A percentile compares a stretch with the other conserved stretches of the same genome.
These are phyloP conservation scores for Sporisorium reilianum DNA, from an alignment of 1,284 basidiomycete genomes.

Conservation along the genomic window DNA sequence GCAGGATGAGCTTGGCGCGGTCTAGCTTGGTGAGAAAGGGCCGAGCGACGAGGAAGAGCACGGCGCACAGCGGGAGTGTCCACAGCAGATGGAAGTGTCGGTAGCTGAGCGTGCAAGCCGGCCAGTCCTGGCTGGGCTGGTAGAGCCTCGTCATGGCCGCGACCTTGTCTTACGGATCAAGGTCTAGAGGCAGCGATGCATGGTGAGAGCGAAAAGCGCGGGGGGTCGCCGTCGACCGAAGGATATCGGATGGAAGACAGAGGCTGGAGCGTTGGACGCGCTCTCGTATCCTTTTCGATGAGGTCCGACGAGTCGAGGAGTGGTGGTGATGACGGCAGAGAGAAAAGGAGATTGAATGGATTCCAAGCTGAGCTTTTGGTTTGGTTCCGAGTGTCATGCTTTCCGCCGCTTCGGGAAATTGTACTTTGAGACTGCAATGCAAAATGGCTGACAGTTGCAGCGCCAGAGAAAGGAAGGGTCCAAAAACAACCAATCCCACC, in stretches of 20 bases:
- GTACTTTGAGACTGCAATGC: too few species aligned
- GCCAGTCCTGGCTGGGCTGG: conserved; percentile 33
- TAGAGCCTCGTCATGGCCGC: conserved; percentile 16
- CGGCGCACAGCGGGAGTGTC: conserved; percentile 53
- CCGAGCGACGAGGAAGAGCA: conserved; percentile 46
- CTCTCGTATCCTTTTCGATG: too few species aligned
- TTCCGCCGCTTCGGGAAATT: neutral
- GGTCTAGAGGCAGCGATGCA: neutral
- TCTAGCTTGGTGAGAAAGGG: conserved; percentile 61
- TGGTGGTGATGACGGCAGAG: neutral
- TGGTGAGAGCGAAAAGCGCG: too few species aligned
- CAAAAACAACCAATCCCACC: neutral
- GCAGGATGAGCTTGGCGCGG: conserved; percentile 55
- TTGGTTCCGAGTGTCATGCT: neutral
- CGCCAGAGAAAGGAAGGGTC: neutral
- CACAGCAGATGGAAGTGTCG: conserved; percentile 57
- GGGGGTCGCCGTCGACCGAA: neutral
- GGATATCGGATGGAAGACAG: neutral
- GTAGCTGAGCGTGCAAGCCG: conserved; percentile 58
- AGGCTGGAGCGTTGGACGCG: neutral
- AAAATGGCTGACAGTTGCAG: neutral
- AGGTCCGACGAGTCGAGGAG: neutral
- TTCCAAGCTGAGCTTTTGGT: neutral
- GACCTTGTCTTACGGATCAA: neutral
- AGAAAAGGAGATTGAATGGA: neutral